Conservation (phyloP, 176 grass and related monocot species). For the Cenchrus americanus region DNA sequence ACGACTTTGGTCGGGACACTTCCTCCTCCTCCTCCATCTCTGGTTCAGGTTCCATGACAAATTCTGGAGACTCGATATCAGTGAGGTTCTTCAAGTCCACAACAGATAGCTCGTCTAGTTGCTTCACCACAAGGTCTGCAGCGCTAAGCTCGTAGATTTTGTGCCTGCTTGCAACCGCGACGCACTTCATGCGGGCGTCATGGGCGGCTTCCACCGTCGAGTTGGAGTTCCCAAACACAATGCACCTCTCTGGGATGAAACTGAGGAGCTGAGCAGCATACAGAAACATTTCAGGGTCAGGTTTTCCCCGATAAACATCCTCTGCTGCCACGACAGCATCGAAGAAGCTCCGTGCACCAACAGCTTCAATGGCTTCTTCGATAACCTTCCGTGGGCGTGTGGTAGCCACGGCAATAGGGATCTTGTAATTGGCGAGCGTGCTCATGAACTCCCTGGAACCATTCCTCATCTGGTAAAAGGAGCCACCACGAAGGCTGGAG, state of each 20-base stretch:
- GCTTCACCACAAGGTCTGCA: conserved; percentile 81
- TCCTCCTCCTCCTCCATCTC: conserved; percentile 79
- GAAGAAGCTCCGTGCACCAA: conserved; percentile 61
- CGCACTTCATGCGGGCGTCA: conserved; percentile 89
- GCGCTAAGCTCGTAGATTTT: conserved; percentile 81
- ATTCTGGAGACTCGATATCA: conserved; percentile 81
- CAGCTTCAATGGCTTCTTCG: conserved; percentile 71
- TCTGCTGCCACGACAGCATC: conserved; percentile 67
- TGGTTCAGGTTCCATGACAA: conserved; percentile 60
- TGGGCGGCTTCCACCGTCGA: conserved; percentile 79
- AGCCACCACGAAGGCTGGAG: conserved; percentile 46
- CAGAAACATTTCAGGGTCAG: conserved; percentile 92
- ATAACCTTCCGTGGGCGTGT: conserved; percentile 70
- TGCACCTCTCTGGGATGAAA: conserved; percentile 84
- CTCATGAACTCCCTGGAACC: conserved; percentile 89
- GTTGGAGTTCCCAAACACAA: conserved; percentile 95
- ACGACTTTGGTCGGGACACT: conserved; percentile 15
- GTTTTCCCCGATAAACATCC: conserved; percentile 86
- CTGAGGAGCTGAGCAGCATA: conserved; percentile 84
- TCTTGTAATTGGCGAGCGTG: conserved; percentile 83
- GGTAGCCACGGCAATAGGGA: conserved; percentile 79
- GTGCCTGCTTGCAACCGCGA: conserved; percentile 78
- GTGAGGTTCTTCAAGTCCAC: conserved; percentile 90
- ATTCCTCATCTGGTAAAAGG: conserved; percentile 64
- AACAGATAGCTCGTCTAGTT: conserved; percentile 67